phyloP scores from a whole-genome alignment of 805 yeast species.

The Diddensiella caesifluorescens region DNA sequence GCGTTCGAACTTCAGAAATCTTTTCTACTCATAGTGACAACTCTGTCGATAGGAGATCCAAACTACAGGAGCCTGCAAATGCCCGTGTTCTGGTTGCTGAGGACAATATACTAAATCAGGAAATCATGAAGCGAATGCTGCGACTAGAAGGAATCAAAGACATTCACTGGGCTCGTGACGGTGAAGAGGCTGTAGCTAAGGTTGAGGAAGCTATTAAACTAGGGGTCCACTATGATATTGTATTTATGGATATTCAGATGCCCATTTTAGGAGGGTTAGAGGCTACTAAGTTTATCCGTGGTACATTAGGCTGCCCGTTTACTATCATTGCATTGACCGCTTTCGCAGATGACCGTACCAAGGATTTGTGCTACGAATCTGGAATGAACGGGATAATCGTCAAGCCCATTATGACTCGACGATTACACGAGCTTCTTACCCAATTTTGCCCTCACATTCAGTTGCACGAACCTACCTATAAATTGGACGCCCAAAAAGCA shows the following conservation, averaged over 20 bases:
- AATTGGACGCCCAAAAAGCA: background rate
- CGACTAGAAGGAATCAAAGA: conserved; percentile 66
- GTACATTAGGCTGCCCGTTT: conserved; percentile 50
- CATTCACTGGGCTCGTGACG: conserved; percentile 78
- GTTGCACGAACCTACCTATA: conserved; percentile 14
- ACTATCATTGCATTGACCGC: conserved; percentile 96
- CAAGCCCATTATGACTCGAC: conserved; percentile 74
- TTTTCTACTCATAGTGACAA: background rate
- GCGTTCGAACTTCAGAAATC: too few species aligned
- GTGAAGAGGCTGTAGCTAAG: conserved; percentile 74
- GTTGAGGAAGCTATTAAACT: conserved; percentile 44
- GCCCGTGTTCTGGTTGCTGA: conserved; percentile 76
- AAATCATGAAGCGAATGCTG: conserved; percentile 80
- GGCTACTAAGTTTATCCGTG: conserved; percentile 72
- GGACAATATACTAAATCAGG: conserved; percentile 89
- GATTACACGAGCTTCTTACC: conserved; percentile 43
- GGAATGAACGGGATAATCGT: conserved; percentile 92
- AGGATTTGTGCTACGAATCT: conserved; percentile 71
- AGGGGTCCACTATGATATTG: conserved; percentile 49
- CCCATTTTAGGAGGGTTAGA: conserved; percentile 85
- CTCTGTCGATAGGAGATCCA: background rate
- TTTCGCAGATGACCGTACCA: conserved; percentile 88
- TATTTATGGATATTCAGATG: conserved; percentile 98
- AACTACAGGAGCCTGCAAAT: background rate
- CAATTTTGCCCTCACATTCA: conserved; percentile 36